Base-by-base conservation (phyloP, 2,329 filamentous ascomycete genomes). In the Mariannaea sp. region DNA sequence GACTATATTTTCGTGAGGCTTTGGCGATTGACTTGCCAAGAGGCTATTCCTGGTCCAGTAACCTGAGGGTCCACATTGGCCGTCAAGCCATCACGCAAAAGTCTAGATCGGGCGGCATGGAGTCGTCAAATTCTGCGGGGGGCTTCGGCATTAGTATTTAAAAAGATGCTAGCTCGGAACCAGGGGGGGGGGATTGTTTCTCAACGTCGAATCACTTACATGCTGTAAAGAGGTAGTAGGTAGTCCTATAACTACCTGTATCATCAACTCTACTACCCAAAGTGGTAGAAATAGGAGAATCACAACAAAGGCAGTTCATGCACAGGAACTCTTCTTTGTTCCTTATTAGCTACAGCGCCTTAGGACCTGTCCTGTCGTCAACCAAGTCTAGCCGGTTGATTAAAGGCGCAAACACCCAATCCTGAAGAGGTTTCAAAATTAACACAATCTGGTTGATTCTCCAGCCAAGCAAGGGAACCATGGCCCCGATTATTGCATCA, bases 391-490 rank as follows among this genome's bases (percentile, higher is more conserved):
- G 50, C 48, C 64, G 52, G 50, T 43, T 65, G 20, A 58, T 19
- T 5, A 66, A 35, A 3, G 64, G 64, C 16, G 60, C 55, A 49
- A 70, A 67, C 19, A 70, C 12, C 13, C 55, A 59, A 38, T 71
- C 65, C 41, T 72, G 68, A 16, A 68, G 8, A 14, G 62, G 64
- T 41, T 66, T 57, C 2, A 72, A 53, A 4, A 59, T 8, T 8
- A 70, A 59, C 5, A 72, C 29, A 22, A 57, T 42, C 1, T 57
- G 42, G 4, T 70, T 70, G 8, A 62, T 64, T 5, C 65, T 58
- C 73, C 73, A 75, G 1, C 70, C 73, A 0, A 75, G 19, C 4
- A 65, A 48, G 0, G 71, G 70, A 6, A 75, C 64, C 16, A 66
- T 17, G 12, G 68, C 69, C 0, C 73, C 73, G 0, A 75, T 62